phyloP scores from a whole-genome alignment of 306 rosid genomes.

The Trichosanthes cucumerina region DNA sequence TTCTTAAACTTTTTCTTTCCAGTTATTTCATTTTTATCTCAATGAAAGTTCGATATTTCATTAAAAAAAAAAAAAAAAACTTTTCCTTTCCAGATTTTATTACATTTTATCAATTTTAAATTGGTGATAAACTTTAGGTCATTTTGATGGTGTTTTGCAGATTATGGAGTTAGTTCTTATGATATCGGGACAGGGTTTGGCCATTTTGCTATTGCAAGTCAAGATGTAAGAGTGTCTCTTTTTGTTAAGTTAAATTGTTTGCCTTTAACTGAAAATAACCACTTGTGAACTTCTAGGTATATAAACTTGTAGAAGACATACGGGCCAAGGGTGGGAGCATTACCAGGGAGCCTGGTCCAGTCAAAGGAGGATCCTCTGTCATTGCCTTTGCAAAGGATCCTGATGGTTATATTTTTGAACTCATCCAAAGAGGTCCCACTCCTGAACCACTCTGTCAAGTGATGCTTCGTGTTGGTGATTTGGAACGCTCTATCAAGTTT shows the following conservation, averaged over 20 bases:
- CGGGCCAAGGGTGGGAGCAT: conserved; percentile 64
- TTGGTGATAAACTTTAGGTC: neutral
- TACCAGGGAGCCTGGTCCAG: conserved; percentile 92
- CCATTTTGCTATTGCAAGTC: conserved; percentile 77
- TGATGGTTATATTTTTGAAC: conserved; percentile 79
- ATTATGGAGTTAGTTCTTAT: conserved; percentile 72
- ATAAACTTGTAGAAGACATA: conserved; percentile 62
- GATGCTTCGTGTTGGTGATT: conserved; percentile 94
- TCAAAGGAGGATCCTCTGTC: conserved; percentile 58
- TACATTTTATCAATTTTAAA: neutral
- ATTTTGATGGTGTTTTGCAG: conserved; percentile 24
- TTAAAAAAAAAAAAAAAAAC: no score
- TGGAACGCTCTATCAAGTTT: conserved; percentile 78
- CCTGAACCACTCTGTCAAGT: conserved; percentile 91
- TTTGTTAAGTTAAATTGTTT: neutral
- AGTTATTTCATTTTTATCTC: neutral
- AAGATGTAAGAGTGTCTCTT: conserved; percentile 49
- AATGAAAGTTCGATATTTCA: no score
- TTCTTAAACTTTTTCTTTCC: neutral
- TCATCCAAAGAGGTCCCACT: conserved; percentile 67
- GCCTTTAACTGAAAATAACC: conserved; percentile 12
- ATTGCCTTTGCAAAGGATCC: conserved; percentile 91
- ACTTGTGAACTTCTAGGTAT: conserved; percentile 37
- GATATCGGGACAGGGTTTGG: conserved; percentile 96
- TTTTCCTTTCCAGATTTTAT: neutral